Conservation (phyloP, 2,329 filamentous ascomycete species). For the Microdochium paspali region DNA sequence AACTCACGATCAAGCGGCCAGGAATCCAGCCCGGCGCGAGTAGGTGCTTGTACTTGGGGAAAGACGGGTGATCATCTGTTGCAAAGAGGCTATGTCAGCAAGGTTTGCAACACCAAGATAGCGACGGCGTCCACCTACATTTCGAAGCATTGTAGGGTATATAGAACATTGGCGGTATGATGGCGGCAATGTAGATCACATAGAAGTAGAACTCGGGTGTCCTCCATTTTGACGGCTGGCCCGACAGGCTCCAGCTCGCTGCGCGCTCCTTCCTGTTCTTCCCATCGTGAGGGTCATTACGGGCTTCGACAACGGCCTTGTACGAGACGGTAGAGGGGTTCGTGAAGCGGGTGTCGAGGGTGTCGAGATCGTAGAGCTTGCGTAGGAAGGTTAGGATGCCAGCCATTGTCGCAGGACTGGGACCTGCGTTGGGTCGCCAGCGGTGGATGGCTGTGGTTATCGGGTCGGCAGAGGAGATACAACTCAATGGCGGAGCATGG, state of each 20-base stretch:
- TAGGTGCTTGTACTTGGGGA: constrained; percentile 59
- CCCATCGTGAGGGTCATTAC: constrained; percentile 27
- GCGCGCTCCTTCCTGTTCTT: constrained; percentile 26
- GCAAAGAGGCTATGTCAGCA: background rate
- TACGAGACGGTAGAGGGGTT: constrained; percentile 61
- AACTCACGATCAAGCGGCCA: constrained; percentile 73
- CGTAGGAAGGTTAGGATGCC: constrained; percentile 27
- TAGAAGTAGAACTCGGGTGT: constrained; percentile 83
- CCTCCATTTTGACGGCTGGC: constrained; percentile 66
- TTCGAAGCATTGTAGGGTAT: constrained; percentile 77
- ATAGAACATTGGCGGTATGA: constrained; percentile 84
- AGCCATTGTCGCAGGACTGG: background rate
- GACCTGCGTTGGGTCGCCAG: background rate
- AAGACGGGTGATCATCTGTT: constrained; percentile 72
- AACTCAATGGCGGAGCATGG: too few species aligned
- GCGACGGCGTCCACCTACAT: constrained; percentile 36
- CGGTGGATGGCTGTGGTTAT: background rate
- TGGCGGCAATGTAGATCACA: constrained; percentile 54
- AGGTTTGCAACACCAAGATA: background rate
- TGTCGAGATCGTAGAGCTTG: constrained; percentile 55
- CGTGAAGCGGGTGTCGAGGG: constrained; percentile 54
- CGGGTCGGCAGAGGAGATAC: too few species aligned
- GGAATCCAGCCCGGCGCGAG: constrained; percentile 84
- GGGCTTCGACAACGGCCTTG: constrained; percentile 43
- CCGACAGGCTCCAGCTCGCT: constrained; percentile 32